Conservation (phyloP, 129 eudicot genomes). For the Chrysanthemum makinoi region DNA sequence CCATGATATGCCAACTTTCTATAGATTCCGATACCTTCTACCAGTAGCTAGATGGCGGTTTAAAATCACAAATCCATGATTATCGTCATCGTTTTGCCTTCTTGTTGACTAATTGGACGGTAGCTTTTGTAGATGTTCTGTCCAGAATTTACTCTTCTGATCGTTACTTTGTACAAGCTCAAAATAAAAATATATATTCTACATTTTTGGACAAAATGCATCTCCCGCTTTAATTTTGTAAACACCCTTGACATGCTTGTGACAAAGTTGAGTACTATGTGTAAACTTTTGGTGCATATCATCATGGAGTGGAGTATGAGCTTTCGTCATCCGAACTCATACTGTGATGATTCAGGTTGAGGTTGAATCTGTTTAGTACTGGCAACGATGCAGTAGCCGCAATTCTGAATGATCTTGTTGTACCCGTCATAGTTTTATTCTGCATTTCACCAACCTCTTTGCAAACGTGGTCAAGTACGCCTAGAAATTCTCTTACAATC, state of each 20-base stretch:
- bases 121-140: constrained; percentile 10
- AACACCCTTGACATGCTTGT: not conserved
- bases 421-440: constrained; percentile 57
- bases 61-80: constrained; percentile 2
- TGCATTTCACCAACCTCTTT: constrained; percentile 88
- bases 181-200: constrained; percentile 12
- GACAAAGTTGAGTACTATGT: constrained; percentile 13
- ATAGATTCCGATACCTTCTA: constrained; percentile 14
- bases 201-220: constrained; percentile 28
- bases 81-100: constrained; percentile 11
- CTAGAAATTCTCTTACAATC: constrained; percentile 83
- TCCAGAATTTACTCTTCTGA: constrained; percentile 13
- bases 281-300: constrained; percentile 20
- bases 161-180: constrained; percentile 22
- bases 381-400: constrained; percentile 77
- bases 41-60: not conserved
- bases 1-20: not conserved
- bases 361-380: constrained; percentile 67
- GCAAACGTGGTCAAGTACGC: constrained; percentile 81
- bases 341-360: constrained; percentile 41
- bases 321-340: constrained; percentile 76
- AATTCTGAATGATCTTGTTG: constrained; percentile 77
- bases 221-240: constrained; percentile 9
- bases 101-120: constrained; percentile 23
- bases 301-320: constrained; percentile 53